These are phyloP conservation scores for Chenopodium album DNA, from an alignment of 148 eudicot species.

Conservation along the genomic window DNA sequence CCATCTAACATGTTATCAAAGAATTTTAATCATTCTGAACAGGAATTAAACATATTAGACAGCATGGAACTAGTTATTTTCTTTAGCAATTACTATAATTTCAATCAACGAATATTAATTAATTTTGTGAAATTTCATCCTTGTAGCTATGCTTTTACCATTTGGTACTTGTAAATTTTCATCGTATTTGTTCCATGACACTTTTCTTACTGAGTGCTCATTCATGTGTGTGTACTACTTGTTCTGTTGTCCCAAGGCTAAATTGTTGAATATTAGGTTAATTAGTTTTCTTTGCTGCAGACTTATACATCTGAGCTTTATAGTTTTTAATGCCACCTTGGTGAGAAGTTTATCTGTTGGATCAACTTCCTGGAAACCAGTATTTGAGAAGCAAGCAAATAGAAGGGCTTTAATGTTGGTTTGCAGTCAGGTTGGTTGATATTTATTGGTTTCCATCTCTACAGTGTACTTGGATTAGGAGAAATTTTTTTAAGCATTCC, in stretches of 20 bases:
- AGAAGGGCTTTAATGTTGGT: slow-evolving; percentile 39
- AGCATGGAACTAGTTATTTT: not conserved
- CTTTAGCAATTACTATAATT: not conserved
- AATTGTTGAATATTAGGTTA: not conserved
- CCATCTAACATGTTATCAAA: not conserved
- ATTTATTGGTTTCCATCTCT: not conserved
- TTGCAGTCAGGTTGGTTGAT: slow-evolving; percentile 44
- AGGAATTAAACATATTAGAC: not conserved
- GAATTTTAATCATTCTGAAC: not conserved
- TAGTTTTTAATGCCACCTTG: slow-evolving; percentile 29
- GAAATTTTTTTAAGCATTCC: not conserved
- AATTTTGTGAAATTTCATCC: not conserved
- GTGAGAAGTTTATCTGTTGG: slow-evolving; percentile 31
- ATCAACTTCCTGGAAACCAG: slow-evolving; percentile 24
- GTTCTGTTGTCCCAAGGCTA: not conserved
- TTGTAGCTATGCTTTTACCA: not conserved
- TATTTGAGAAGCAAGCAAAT: slow-evolving; percentile 42
- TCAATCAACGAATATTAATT: not conserved
- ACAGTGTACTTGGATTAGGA: not conserved
- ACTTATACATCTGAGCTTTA: slow-evolving; percentile 29
- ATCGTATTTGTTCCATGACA: not conserved
- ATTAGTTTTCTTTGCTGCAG: slow-evolving; percentile 20
- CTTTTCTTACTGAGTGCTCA: not conserved
- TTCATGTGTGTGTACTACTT: not conserved
- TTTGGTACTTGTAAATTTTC: not conserved